Percentiles rank a stretch among this genome's conserved stretches.
These are phyloP conservation scores for Marasmius fiardii DNA, from an alignment of 1,284 basidiomycete genomes.

Conservation along the genomic window DNA sequence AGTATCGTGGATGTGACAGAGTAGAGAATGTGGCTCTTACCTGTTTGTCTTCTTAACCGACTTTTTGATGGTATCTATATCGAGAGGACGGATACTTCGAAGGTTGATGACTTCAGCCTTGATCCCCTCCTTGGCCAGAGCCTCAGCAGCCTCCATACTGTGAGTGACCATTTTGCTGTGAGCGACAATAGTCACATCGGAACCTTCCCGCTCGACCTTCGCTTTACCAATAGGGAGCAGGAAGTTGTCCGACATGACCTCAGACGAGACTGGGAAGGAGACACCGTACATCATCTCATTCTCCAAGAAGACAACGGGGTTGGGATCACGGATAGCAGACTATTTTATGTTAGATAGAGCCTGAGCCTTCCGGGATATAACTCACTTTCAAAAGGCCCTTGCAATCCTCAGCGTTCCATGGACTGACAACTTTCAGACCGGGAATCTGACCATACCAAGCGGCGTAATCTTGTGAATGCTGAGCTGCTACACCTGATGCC, in stretches of 20 bases:
- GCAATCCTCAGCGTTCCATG: conserved; percentile 97
- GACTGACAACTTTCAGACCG: conserved; percentile 96
- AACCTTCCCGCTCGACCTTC: conserved; percentile 92
- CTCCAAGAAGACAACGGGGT: conserved; percentile 97
- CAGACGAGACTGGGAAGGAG: conserved; percentile 92
- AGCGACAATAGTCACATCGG: conserved; percentile 93
- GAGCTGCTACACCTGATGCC: conserved; percentile 93
- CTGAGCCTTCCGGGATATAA: background rate
- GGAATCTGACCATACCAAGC: conserved; percentile 97
- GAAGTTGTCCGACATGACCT: conserved; percentile 96
- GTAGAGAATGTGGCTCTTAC: conserved; percentile 30
- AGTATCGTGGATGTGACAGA: conserved; percentile 8
- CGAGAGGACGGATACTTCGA: conserved; percentile 90
- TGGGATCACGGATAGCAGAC: conserved; percentile 97
- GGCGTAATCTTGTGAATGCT: conserved; percentile 90
- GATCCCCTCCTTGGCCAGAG: conserved; percentile 93
- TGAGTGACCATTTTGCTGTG: conserved; percentile 97
- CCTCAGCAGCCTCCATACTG: conserved; percentile 90
- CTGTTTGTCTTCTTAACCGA: conserved; percentile 99
- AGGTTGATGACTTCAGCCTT: conserved; percentile 99
- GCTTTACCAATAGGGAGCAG: conserved; percentile 95
- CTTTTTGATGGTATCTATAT: conserved; percentile 94
- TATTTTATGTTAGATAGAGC: conserved; percentile 24
- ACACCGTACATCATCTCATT: conserved; percentile 99
- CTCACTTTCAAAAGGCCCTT: conserved; percentile 94